phyloP scores from a whole-genome alignment of 805 yeast species.

The Yamadazyma phyllophila region DNA sequence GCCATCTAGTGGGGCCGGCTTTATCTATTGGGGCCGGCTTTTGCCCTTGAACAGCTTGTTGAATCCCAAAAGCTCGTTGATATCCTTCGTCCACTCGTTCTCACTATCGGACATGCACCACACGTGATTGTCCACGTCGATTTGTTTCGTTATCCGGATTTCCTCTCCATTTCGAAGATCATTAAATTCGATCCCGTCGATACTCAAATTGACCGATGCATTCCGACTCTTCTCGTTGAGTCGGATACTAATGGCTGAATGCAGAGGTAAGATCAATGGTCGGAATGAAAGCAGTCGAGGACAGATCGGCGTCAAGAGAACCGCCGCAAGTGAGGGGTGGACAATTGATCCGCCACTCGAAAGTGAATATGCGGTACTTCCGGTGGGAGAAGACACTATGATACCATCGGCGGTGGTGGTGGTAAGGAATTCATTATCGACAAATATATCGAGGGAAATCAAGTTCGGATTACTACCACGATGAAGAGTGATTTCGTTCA shows the following conservation, averaged over 20 bases:
- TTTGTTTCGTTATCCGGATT: conserved; percentile 50
- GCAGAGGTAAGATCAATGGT: conserved; percentile 78
- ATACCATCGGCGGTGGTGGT: conserved; percentile 93
- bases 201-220: conserved; percentile 51
- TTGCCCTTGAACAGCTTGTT: conserved; percentile 67
- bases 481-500: conserved; percentile 89
- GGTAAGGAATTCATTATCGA: conserved; percentile 82
- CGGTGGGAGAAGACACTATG: conserved; percentile 85
- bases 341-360: conserved; percentile 92
- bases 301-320: conserved; percentile 84
- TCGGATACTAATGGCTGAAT: conserved; percentile 67
- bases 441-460: conserved; percentile 76
- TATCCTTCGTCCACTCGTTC: conserved; percentile 89
- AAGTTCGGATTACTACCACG: conserved; percentile 87
- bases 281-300: conserved; percentile 89
- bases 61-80: conserved; percentile 85
- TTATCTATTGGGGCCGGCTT: background rate
- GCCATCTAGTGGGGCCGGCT: no score
- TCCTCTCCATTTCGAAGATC: conserved; percentile 74
- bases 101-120: conserved; percentile 85
- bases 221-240: conserved; percentile 47
- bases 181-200: conserved; percentile 82
- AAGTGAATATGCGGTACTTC: conserved; percentile 89
- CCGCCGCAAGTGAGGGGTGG: conserved; percentile 82
- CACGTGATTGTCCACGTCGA: conserved; percentile 50